Conservation (phyloP, 441 rosid genomes). For the Brassica balearica region DNA sequence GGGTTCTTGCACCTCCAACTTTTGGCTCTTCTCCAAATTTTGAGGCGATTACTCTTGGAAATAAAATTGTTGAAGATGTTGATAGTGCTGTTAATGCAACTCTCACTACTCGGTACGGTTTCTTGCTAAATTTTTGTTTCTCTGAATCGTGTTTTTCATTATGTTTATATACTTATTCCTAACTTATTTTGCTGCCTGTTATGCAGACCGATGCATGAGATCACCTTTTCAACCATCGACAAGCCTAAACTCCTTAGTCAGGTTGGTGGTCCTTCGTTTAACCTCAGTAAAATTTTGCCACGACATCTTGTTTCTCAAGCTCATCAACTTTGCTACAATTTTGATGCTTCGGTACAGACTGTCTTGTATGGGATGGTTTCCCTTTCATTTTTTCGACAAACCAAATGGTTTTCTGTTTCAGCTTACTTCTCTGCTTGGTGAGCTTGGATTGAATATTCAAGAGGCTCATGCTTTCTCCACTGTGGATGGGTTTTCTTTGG, state of each 20-base stretch:
- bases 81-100: constrained; percentile 58
- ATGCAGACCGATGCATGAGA: constrained; percentile 88
- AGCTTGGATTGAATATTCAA: constrained; percentile 84
- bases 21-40: constrained; percentile 83
- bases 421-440: constrained; percentile 83
- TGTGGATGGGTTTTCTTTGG: constrained; percentile 82
- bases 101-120: constrained; percentile 33
- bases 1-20: constrained; percentile 82
- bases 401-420: constrained; percentile 45
- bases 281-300: neutral
- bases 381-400: neutral
- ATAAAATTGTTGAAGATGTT: constrained; percentile 58
- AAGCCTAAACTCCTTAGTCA: constrained; percentile 85
- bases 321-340: neutral
- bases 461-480: constrained; percentile 96
- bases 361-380: neutral
- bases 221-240: constrained; percentile 89
- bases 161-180: neutral
- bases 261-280: constrained; percentile 51
- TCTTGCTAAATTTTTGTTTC: neutral
- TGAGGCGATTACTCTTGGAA: constrained; percentile 60
- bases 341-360: neutral
- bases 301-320: neutral
- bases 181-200: constrained; percentile 5
- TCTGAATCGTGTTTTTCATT: neutral